Percentiles rank a stretch among this genome's conserved stretches.
Evolutionary conservation across 495 filamentous ascomycete genomes (phyloP).

Genomic region (Podospora bellae-mahoneyi): DNA sequence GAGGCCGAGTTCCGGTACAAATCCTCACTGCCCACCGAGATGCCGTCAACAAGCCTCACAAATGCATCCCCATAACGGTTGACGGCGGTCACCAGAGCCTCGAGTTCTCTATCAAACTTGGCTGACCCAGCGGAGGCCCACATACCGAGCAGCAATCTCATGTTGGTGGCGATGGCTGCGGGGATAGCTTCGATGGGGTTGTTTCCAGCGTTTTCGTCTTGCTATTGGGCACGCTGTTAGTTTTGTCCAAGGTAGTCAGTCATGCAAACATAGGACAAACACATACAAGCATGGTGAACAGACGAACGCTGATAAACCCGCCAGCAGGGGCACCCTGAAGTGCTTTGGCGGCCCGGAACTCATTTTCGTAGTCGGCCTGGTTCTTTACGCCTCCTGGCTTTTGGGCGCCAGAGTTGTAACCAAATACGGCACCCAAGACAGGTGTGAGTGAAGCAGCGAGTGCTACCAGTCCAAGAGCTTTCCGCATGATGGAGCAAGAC

Average conservation of each 20-base stretch:
- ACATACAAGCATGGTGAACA: constrained; percentile 50
- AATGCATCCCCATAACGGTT: constrained; percentile 59
- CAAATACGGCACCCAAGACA: constrained; percentile 48
- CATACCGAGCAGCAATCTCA: constrained; percentile 69
- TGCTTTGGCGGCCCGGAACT: constrained; percentile 67
- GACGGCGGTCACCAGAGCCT: constrained; percentile 63
- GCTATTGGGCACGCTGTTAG: constrained; percentile 25
- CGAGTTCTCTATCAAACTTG: constrained; percentile 64
- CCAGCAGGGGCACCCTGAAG: constrained; percentile 62
- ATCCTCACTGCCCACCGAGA: constrained; percentile 89
- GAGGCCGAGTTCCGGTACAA: constrained; percentile 73
- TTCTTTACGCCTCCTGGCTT: constrained; percentile 55
- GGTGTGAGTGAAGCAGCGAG: constrained; percentile 32
- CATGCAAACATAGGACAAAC: neutral
- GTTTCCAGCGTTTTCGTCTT: constrained; percentile 50
- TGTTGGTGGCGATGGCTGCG: constrained; percentile 71
- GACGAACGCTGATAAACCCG: constrained; percentile 64
- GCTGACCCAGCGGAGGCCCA: constrained; percentile 68
- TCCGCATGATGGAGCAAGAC: constrained; percentile 30
- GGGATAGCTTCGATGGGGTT: constrained; percentile 66
- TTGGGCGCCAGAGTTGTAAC: constrained; percentile 80
- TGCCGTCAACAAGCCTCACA: constrained; percentile 66
- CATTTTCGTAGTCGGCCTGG: constrained; percentile 63
- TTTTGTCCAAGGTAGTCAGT: constrained; percentile 2
- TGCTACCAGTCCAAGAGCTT: constrained; percentile 27